Base-by-base conservation (phyloP, 2,329 filamentous ascomycete species). In the Cytospora piceae region DNA sequence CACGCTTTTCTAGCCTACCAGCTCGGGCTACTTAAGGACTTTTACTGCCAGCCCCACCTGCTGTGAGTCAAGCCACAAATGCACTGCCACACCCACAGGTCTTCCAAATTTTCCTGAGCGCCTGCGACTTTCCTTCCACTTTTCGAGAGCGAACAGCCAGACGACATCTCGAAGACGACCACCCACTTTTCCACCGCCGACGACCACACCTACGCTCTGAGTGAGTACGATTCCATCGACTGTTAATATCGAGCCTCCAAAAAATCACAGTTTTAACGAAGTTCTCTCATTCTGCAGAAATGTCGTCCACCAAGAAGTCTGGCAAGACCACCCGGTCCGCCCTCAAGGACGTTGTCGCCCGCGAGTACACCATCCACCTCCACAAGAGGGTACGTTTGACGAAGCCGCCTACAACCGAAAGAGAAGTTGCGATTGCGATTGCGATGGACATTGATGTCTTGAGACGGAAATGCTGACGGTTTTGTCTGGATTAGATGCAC, bases 311-410 rank as follows among this genome's bases (percentile, higher is more conserved):
- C 76, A 87, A 88, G 84, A 90, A 88, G 84, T 79, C 85, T 76
- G 90, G 90, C 86, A 91, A 90, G 84, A 69, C 76, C 69, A 81
- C 82, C 77, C 92, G 94, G 81, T 97, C 93, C 83, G 96, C 96
- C 86, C 97, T 99, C 83, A 90, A 93, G 83, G 94, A 99, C 85
- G 96, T 99, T 80, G 94, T 99, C 82, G 90, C 95, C 78, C 93
- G 95, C 88, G 96, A 99, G 88, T 99, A 99, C 90, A 99, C 95
- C 83, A 98, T 99, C 86, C 94, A 99, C 89, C 86, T 99, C 77
- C 95, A 99, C 92, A 98, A 97, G 92, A 91, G 94, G 85, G 92
- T 96, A 94, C 81, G 91, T 91, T 81, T 68, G 66, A 64, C 67
- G 63, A 54, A 29, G 17, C 32, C 61, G 20, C 37, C 61, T 34